Percentiles rank a stretch among this genome's conserved stretches.
Conservation (phyloP, 306 rosid species). For the Cicer chorassanicum region DNA sequence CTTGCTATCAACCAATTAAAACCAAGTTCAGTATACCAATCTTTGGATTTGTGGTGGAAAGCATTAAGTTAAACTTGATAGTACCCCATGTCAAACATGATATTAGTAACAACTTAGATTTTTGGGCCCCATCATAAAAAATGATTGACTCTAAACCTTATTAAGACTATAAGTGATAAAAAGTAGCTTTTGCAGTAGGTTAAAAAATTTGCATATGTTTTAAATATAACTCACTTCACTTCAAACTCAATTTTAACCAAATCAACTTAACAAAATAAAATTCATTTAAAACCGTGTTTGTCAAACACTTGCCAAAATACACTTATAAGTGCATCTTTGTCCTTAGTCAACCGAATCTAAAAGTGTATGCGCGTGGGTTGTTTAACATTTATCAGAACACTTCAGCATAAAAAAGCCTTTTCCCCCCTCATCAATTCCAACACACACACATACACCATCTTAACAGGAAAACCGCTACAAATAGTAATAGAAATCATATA, state of each 20-base stretch:
- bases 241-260: background rate
- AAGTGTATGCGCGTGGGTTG: slow-evolving; percentile 13
- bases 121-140: background rate
- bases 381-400: slow-evolving; percentile 8
- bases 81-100: background rate
- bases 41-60: background rate
- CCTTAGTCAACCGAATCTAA: slow-evolving; percentile 18
- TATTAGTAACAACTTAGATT: background rate
- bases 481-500: no score
- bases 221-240: background rate
- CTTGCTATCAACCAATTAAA: slow-evolving; percentile 45
- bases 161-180: background rate
- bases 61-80: background rate
- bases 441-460: background rate
- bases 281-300: background rate
- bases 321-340: slow-evolving; percentile 3
- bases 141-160: background rate
- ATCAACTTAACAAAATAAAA: background rate
- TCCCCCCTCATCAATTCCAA: slow-evolving; percentile 27
- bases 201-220: background rate
- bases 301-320: background rate
- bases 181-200: background rate
- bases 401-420: slow-evolving; percentile 14
- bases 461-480: slow-evolving; percentile 10
- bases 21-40: slow-evolving; percentile 32